phyloP scores from a whole-genome alignment of 192 early-diverging fungal species.

The Entomortierella parvispora region DNA sequence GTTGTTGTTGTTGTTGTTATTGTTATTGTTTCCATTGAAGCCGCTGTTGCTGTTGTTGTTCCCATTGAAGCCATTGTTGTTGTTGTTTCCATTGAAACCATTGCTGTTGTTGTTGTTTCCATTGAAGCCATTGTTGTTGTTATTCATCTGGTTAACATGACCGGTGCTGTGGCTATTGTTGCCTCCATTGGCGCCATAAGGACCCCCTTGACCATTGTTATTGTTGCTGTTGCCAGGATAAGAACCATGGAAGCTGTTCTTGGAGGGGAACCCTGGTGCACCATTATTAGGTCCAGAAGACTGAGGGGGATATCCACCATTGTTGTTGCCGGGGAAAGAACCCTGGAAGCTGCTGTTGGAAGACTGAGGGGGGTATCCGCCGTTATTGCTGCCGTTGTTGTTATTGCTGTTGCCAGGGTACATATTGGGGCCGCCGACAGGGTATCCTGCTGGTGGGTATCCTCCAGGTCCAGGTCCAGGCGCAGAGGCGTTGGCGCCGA shows the following conservation, averaged over 20 bases:
- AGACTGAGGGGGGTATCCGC: too few relatives aligned
- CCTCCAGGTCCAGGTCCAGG: too few relatives aligned
- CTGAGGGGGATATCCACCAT: not conserved
- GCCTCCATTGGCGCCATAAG: not conserved
- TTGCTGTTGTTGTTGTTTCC: not conserved
- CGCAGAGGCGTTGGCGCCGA: constrained; percentile 4
- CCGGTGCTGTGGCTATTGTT: not conserved
- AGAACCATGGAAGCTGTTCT: not conserved
- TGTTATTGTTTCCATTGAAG: constrained; percentile 7
- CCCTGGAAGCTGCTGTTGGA: not conserved
- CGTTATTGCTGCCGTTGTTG: constrained; percentile 12
- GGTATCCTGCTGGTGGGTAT: constrained; percentile 27
- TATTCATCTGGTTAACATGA: not conserved
- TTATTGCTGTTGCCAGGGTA: constrained; percentile 27
- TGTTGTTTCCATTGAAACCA: not conserved
- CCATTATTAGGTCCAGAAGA: not conserved
- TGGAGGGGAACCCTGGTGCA: not conserved
- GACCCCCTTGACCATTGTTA: not conserved
- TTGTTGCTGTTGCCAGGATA: not conserved
- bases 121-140: not conserved
- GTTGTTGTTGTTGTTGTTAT: constrained; percentile 2
- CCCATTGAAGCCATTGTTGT: too few relatives aligned
- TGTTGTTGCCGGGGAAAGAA: constrained; percentile 4
- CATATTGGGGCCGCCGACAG: constrained; percentile 17
- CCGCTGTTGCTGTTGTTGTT: not conserved